Percentiles rank a stretch among this genome's conserved stretches.
These are phyloP conservation scores for Fusarium protoensiforme DNA, from an alignment of 2,329 filamentous ascomycete species.

Conservation along the genomic window DNA sequence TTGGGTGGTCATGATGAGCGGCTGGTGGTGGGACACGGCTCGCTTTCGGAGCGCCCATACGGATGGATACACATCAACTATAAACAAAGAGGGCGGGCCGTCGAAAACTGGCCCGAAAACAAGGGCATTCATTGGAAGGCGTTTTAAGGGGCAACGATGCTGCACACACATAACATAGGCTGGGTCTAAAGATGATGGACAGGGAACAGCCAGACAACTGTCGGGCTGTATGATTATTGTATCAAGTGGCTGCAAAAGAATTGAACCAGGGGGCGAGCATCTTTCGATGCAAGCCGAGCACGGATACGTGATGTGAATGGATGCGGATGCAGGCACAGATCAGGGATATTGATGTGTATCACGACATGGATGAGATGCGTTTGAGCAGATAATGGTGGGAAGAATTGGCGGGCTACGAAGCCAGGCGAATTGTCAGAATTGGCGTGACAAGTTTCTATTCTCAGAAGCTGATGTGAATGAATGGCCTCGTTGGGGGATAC, in stretches of 20 bases:
- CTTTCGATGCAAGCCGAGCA: background rate
- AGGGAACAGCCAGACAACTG: constrained; percentile 3
- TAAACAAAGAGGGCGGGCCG: constrained; percentile 2
- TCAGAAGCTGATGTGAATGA: background rate
- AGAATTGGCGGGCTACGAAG: background rate
- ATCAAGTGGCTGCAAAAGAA: constrained; percentile 12
- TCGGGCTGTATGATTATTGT: background rate
- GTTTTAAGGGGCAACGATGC: constrained; percentile 18
- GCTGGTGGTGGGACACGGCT: background rate
- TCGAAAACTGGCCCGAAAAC: constrained; percentile 7
- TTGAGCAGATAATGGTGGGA: background rate
- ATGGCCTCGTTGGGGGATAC: background rate
- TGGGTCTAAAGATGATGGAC: background rate
- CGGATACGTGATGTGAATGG: background rate
- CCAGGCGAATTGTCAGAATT: background rate
- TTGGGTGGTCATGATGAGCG: constrained; percentile 10
- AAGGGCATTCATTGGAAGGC: constrained; percentile 26
- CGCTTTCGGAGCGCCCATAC: background rate
- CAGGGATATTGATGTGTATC: background rate
- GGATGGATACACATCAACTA: constrained; percentile 1
- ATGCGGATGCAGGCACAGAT: background rate
- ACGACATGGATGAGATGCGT: background rate
- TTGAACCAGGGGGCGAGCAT: constrained; percentile 1
- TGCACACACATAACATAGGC: constrained; percentile 4
- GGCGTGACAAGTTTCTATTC: background rate